Evolutionary conservation across 1,139 yeast species (phyloP), one percentile per base, ranked within the genome.

Genomic region (Geotrichum macrosporum): DNA sequence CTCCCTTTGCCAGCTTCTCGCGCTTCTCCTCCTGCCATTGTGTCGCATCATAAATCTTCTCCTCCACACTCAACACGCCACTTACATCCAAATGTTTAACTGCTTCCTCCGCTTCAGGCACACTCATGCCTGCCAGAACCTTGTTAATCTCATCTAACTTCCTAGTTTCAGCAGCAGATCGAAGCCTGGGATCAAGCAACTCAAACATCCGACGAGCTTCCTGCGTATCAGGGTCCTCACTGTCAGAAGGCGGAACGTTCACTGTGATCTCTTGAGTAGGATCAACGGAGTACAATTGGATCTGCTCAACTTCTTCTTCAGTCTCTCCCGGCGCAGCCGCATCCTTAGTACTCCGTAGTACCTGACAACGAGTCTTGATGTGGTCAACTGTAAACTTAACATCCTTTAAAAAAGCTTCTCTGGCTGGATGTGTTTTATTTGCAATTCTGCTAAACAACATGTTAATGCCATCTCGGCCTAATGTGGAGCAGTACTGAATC

Each of bases 271-370:
- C 81, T 1, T 92, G 77, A 51, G 80, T 76, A 30, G 94, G 95
- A 66, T 92, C 97, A 46, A 89, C 76, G 0, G 96, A 80, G 59
- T 86, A 84, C 59, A 92, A 72, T 66, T 92, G 97, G 55, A 92
- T 88, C 55, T 80, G 78, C 46, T 84, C 94, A 55, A 81, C 92
- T 21, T 78, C 86, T n/a, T n/a, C n/a, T n/a, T n/a, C n/a, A n/a
- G n/a, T n/a, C 43, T 76, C 85, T 27, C 63, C 68, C 12, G 58
- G 70, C 35, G 65, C 71, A 10, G 58, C 70, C 21, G 61, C 69
- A 12, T 63, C 68, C 15, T 67, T 74, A 33, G 62, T 63, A 50
- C 69, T 72, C 54, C 75, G 80, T 47, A 94, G 74, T 3, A 87
- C 68, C 59, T 80, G 75, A 63, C 95, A 88, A 62, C 98, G 77